A percentile compares a stretch with the other conserved stretches of the same genome.
These are phyloP conservation scores for Themeda triandra DNA, from an alignment of 176 grass and related monocot genomes.

Conservation along the genomic window DNA sequence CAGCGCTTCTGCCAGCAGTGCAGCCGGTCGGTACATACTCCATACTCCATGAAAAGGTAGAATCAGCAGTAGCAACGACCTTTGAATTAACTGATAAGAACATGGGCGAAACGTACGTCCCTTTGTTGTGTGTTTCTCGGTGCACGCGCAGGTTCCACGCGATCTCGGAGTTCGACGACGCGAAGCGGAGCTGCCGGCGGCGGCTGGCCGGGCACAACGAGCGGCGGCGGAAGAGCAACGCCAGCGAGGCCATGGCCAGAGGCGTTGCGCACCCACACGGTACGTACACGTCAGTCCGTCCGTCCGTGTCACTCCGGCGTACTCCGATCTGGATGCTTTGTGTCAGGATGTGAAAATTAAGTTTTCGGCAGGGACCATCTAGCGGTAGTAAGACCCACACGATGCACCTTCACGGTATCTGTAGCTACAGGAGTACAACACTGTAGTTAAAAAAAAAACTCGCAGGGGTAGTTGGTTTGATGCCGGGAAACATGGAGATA, in stretches of 20 bases:
- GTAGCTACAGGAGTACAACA: neutral
- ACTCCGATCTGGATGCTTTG: neutral
- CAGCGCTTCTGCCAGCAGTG: constrained; percentile 98
- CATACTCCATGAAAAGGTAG: neutral
- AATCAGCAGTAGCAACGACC: too few species aligned
- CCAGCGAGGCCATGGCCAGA: constrained; percentile 58
- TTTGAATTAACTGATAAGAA: neutral
- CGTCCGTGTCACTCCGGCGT: too few species aligned
- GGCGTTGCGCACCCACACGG: constrained; percentile 42
- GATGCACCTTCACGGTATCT: neutral
- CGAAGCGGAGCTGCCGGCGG: constrained; percentile 80
- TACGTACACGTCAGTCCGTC: neutral
- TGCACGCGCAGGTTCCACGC: constrained; percentile 60
- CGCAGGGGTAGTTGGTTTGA: constrained; percentile 31
- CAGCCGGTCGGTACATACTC: constrained; percentile 53
- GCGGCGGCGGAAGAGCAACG: constrained; percentile 74
- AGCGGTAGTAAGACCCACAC: neutral
- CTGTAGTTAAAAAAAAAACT: neutral
- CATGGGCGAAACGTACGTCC: neutral
- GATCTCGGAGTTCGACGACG: constrained; percentile 79
- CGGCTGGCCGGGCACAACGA: constrained; percentile 87
- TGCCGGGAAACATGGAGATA: constrained; percentile 52
- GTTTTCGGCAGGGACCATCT: neutral
- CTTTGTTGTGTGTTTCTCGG: neutral
- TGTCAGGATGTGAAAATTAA: neutral